Base-by-base conservation (phyloP, 768 basidiomycete genomes). In the Pisolithus marmoratus region DNA sequence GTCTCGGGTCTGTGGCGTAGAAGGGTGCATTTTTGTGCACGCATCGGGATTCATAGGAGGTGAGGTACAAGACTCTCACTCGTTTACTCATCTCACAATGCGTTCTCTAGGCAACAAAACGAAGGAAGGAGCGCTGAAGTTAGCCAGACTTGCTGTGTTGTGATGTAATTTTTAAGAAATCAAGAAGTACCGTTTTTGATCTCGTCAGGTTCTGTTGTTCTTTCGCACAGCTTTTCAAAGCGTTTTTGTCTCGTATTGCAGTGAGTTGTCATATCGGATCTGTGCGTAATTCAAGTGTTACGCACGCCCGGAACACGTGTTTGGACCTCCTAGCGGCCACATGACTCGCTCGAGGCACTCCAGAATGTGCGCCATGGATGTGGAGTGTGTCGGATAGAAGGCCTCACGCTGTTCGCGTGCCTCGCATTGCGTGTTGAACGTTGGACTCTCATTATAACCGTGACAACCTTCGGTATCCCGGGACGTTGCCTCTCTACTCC, bases 31-130 rank as follows among this genome's bases (percentile, higher is more conserved):
- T 49, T 99, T 99, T 63, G 84, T 94, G 23, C 96, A 99, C 70
- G 92, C 94, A 1, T 88, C 87, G 53, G 96, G 96, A 8, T 99
- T 99, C 68, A 98, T 94, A 62, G 96, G 96, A 61, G 94, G 94
- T 84, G 56, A 54, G 80, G 29, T 51, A 50, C 53, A 50, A 11
- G 43, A 48, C 26, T 26, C 27, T 47, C 12, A 47, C 19, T 5
- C 20, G 22, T 8, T 6, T 44, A 27, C 34, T 27, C n/a, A 34
- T 46, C 20, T 45, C 20, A n/a, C 24, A 20, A 31, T 34, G 54
- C 27, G 37, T 56, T 46, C 50, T 40, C 5, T 56, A 92, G 90
- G 90, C 23, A 94, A 94, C 69, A 84, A 87, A 67, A 93, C 94
- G 2, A 89, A 82, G 71, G 90, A 90, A 38, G 95, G 95, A 22